Conservation (phyloP, 225 moss, liverwort and hornwort species). For the Neckera pumila region DNA sequence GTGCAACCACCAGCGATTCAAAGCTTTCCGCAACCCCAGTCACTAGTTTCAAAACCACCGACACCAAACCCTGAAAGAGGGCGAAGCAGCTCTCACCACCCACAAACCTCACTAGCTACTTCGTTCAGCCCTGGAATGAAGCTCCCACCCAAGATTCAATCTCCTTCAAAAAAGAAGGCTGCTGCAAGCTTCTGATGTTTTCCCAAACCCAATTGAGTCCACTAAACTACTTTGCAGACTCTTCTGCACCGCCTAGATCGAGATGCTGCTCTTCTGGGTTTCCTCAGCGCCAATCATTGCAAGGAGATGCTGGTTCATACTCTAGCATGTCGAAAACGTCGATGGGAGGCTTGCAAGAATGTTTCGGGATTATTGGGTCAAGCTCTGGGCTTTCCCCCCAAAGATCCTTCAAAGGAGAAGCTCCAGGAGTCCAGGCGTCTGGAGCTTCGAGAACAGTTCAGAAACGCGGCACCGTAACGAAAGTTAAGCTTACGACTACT, state of each 20-base stretch:
- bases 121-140: background rate
- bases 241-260: background rate
- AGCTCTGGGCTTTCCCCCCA: background rate
- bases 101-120: background rate
- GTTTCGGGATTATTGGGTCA: too few relatives aligned
- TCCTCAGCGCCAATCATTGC: background rate
- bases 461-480: too few relatives aligned
- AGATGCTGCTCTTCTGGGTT: background rate
- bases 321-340: background rate
- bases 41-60: background rate
- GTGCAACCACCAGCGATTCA: background rate
- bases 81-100: background rate
- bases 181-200: background rate
- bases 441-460: background rate
- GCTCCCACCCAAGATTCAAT: background rate
- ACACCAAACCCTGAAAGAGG: background rate
- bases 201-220: background rate
- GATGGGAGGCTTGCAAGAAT: background rate
- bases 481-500: fast-evolving
- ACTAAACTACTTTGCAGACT: background rate
- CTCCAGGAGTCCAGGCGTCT: background rate
- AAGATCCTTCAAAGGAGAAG: background rate
- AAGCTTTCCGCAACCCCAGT: background rate
- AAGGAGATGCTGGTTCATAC: background rate
- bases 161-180: background rate